phyloP scores from a whole-genome alignment of 164 flowering plant species.

The Liriodendron chinense region DNA sequence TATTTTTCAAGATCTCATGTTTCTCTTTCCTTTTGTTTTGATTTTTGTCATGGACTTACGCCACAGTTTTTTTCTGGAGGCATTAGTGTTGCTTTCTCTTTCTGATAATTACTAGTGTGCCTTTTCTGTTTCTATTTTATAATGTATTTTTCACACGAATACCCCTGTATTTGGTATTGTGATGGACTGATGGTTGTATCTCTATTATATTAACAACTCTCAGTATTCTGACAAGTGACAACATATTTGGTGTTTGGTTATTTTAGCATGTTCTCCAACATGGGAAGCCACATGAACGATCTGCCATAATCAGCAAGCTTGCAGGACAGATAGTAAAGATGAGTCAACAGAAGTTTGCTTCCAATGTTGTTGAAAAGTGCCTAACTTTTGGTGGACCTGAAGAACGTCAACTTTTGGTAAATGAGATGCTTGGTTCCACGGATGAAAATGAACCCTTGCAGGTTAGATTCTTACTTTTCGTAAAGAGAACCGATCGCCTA shows the following conservation, averaged over 20 bases:
- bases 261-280: conserved; percentile 75
- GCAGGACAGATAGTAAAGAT: conserved; percentile 85
- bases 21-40: too few species aligned
- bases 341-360: conserved; percentile 97
- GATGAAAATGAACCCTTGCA: conserved; percentile 89
- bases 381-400: conserved; percentile 69
- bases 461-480: conserved; percentile 32
- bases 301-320: conserved; percentile 68
- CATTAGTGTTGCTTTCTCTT: neutral
- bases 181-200: neutral
- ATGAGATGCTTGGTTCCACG: conserved; percentile 86
- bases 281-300: conserved; percentile 78
- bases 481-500: neutral
- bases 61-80: too few species aligned
- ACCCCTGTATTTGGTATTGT: too few species aligned
- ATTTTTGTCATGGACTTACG: too few species aligned
- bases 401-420: conserved; percentile 74
- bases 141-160: too few species aligned
- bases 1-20: too few species aligned
- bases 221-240: conserved; percentile 9
- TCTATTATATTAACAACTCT: neutral
- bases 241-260: conserved; percentile 1
- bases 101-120: neutral
- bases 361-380: conserved; percentile 94
- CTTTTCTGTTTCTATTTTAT: too few species aligned